Evolutionary conservation across 768 basidiomycete genomes (phyloP).

Genomic region (Zangia roseola): DNA sequence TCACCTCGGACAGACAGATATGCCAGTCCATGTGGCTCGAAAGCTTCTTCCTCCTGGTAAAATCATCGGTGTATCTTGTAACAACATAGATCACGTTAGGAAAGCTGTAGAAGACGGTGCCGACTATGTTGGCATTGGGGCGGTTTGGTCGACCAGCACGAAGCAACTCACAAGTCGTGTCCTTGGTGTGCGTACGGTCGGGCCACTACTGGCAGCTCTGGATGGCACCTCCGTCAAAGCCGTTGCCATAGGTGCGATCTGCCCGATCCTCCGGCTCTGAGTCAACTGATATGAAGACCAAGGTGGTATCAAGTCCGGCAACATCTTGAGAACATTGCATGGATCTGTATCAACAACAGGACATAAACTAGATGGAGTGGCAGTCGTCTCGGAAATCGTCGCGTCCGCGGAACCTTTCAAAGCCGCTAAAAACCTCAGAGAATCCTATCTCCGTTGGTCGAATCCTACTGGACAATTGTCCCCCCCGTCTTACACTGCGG

Average conservation of each 20-base stretch:
- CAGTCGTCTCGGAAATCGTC: conserved; percentile 86
- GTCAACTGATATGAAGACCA: not conserved
- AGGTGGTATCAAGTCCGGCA: conserved; percentile 87
- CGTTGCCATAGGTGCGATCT: conserved; percentile 77
- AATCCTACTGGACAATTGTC: not conserved
- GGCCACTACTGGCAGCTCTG: conserved; percentile 60
- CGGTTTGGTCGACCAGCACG: conserved; percentile 78
- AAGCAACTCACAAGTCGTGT: conserved; percentile 67
- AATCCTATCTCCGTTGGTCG: conserved; percentile 36
- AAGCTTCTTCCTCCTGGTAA: conserved; percentile 63
- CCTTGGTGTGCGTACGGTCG: conserved; percentile 73
- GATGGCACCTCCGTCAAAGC: conserved; percentile 64
- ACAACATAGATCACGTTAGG: conserved; percentile 60
- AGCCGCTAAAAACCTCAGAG: conserved; percentile 47
- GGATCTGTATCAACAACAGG: conserved; percentile 60
- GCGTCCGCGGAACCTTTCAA: conserved; percentile 54
- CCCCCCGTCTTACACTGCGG: conserved; percentile 23
- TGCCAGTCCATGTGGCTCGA: conserved; percentile 66
- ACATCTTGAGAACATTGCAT: conserved; percentile 73
- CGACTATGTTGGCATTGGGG: conserved; percentile 88
- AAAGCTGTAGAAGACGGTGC: conserved; percentile 61
- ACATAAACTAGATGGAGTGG: conserved; percentile 73
- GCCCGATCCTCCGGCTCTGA: not conserved
- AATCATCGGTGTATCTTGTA: conserved; percentile 82
- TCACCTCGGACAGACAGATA: conserved; percentile 88